Base-by-base conservation (phyloP, 2,329 filamentous ascomycete genomes). In the Aspergillus versicolor region DNA sequence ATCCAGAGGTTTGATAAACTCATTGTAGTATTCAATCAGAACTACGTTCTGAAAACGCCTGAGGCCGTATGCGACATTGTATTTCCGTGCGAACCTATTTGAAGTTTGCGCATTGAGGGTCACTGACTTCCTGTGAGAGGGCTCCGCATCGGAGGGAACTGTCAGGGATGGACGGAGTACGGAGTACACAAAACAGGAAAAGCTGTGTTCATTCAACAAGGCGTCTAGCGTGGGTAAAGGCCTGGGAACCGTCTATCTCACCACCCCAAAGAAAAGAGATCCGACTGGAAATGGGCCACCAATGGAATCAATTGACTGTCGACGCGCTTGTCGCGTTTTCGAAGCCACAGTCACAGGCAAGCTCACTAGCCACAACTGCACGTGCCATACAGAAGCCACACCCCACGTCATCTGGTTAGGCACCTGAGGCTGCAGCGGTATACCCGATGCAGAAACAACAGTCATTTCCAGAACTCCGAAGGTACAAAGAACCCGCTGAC, bases 361-460 rank as follows among this genome's bases (percentile, higher is more conserved):
- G 13, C 5, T 7, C 27, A 47, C 44, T 47, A 47, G 44, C 44
- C 44, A 47, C 44, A 47, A 3, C 21, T 4, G 3, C 15, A 5
- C 4, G 15, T 13, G 34, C 40, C 40, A 21, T 3, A 5, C 7
- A 44, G 11, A 27, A 30, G 47, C 27, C 61, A 64, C 59, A 56
- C 3, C 59, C 62, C 68, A 69, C 70, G 68, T 71, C 67, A 73
- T 66, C 68, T 41, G 22, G 48, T 55, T 45, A 44, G 53, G 46
- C 53, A 37, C 34, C 52, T 54, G 34, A 34, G 41, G 50, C 40
- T 43, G 34, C 50, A 52, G 21, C 24, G 27, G 15, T 13, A 27
- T 38, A 51, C 48, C 37, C 24, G 22, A 51, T 40, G 21, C 22
- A 32, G 24, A 51, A 27, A 19, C 41, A 34, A 21, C 47, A 34